Evolutionary conservation across 2,329 filamentous ascomycete species (phyloP).

Genomic region (Nemania diffusa): DNA sequence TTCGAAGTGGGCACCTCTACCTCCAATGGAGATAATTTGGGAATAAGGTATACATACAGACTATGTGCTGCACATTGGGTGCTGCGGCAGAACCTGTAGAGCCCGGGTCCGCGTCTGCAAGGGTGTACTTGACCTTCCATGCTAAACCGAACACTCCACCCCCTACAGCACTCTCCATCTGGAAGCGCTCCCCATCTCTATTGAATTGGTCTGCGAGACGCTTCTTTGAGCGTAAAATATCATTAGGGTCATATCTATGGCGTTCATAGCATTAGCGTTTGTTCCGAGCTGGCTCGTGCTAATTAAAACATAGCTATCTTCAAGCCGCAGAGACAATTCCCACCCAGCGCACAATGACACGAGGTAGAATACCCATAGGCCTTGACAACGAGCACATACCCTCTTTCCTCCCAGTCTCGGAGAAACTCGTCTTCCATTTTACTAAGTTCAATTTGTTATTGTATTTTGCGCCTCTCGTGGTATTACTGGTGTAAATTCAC

Average conservation of each 20-base stretch:
- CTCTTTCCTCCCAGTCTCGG: background rate
- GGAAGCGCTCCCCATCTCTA: constrained; percentile 20
- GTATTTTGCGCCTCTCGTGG: background rate
- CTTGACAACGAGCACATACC: background rate
- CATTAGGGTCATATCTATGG: background rate
- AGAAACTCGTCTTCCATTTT: background rate
- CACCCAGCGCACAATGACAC: too few species aligned
- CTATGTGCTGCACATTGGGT: background rate
- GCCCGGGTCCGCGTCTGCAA: background rate
- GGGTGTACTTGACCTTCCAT: constrained; percentile 26
- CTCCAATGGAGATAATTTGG: background rate
- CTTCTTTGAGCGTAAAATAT: background rate
- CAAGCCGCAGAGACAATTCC: background rate
- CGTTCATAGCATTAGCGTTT: background rate
- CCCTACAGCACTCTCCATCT: background rate
- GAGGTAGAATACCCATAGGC: background rate
- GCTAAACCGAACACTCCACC: constrained; percentile 1
- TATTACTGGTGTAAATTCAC: background rate
- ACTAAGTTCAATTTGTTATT: background rate
- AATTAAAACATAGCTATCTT: background rate
- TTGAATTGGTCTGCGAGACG: constrained; percentile 17
- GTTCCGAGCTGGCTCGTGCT: background rate
- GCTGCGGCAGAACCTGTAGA: background rate
- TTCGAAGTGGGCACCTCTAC: background rate
- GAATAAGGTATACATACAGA: constrained; percentile 1